Conservation (phyloP, 768 basidiomycete species). For the Clathrus columnatus region DNA sequence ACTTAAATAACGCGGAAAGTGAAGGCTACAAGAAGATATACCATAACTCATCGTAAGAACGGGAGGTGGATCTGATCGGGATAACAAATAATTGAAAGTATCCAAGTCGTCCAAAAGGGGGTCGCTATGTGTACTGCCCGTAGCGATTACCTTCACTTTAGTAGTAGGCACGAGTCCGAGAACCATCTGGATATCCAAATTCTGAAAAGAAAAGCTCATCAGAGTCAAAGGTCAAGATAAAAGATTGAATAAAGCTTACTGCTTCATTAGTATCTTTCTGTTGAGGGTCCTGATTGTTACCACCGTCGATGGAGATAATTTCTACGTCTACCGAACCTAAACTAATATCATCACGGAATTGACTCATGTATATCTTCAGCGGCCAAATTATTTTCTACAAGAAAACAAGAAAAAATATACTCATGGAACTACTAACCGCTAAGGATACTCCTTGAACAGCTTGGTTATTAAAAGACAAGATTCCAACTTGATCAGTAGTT, state of each 20-base stretch:
- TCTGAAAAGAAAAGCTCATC: neutral
- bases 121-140: conserved; percentile 6
- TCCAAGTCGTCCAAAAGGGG: conserved; percentile 25
- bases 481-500: conserved; percentile 21
- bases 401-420: neutral
- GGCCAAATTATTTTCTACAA: too few relatives aligned
- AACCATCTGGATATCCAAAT: conserved; percentile 7
- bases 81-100: conserved; percentile 20
- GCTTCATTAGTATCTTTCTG: conserved; percentile 23
- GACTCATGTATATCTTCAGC: conserved; percentile 20
- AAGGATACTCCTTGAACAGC: conserved; percentile 20
- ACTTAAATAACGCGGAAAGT: too few relatives aligned
- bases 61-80: conserved; percentile 19
- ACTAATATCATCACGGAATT: conserved; percentile 18
- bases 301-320: conserved; percentile 21
- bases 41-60: conserved; percentile 23
- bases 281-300: conserved; percentile 17
- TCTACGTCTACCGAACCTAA: conserved; percentile 17
- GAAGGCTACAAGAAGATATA: conserved; percentile 14
- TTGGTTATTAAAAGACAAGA: conserved; percentile 26
- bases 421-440: neutral
- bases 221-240: neutral
- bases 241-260: conserved; percentile 10
- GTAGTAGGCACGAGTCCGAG: neutral
- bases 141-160: conserved; percentile 4